Evolutionary conservation across 163 green algal genomes (phyloP).

Genomic region (Picocystis sp.): DNA sequence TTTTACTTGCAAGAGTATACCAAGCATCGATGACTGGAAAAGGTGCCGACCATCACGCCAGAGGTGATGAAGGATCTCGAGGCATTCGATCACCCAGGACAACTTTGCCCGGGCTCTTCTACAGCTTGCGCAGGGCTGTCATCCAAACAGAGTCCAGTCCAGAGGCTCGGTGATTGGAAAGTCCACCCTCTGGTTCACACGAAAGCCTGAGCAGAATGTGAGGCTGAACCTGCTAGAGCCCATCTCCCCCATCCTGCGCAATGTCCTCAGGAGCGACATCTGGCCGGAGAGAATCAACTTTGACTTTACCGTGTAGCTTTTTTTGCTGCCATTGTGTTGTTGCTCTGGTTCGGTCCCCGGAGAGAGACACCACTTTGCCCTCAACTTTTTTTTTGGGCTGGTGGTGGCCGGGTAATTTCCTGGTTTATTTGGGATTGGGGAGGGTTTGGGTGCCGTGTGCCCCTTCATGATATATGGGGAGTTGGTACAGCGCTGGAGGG

Average conservation of each 20-base stretch:
- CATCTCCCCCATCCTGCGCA: constrained; percentile 20
- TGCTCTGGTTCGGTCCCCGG: constrained; percentile 51
- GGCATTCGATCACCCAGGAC: constrained; percentile 35
- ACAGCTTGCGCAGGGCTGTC: constrained; percentile 33
- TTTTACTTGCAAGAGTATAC: constrained; percentile 27
- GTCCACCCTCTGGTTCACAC: background rate
- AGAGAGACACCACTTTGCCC: constrained; percentile 36
- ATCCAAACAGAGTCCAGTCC: constrained; percentile 34
- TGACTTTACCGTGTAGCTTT: constrained; percentile 32
- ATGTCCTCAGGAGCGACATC: constrained; percentile 28
- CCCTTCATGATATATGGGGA: constrained; percentile 77
- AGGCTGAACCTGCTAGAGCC: constrained; percentile 35
- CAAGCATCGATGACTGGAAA: constrained; percentile 7
- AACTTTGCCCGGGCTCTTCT: constrained; percentile 48
- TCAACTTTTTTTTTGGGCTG: constrained; percentile 62
- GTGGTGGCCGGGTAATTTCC: constrained; percentile 61
- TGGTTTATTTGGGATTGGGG: constrained; percentile 53
- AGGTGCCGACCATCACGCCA: constrained; percentile 23
- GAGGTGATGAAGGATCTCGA: constrained; percentile 41
- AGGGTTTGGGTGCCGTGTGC: constrained; percentile 58
- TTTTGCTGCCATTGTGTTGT: constrained; percentile 31
- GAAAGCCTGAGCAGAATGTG: constrained; percentile 31
- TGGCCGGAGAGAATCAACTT: constrained; percentile 55
- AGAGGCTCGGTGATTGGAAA: constrained; percentile 4
- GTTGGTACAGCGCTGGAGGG: constrained; percentile 42